phyloP scores from a whole-genome alignment of 2,329 filamentous ascomycete genomes.

The Diaporthe longicolla region DNA sequence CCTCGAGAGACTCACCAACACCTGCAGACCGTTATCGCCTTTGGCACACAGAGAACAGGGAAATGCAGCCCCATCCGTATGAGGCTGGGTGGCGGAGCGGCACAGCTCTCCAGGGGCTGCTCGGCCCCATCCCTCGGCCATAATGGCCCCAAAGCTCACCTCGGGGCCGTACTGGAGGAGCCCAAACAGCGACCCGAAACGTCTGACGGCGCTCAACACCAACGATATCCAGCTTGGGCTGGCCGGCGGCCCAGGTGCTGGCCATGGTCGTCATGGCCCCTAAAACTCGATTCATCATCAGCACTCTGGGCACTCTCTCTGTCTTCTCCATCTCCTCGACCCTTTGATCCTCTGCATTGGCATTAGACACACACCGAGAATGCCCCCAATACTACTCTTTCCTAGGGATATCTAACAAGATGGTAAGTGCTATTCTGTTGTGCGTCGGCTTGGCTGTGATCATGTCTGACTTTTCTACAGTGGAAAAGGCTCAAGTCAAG shows the following conservation, averaged over 20 bases:
- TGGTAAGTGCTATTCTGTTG: neutral
- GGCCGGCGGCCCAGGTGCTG: neutral
- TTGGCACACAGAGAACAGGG: neutral
- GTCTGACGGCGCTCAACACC: neutral
- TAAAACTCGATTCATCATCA: constrained; percentile 28
- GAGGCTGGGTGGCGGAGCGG: constrained; percentile 4
- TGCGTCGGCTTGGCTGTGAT: neutral
- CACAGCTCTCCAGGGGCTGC: constrained; percentile 6
- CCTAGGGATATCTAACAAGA: neutral
- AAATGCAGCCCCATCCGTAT: neutral
- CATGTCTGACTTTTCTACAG: neutral
- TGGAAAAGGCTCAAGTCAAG: constrained; percentile 35
- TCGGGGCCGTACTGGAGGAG: constrained; percentile 10
- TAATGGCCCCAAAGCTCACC: neutral
- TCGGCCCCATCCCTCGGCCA: constrained; percentile 22
- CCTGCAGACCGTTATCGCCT: neutral
- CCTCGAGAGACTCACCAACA: neutral
- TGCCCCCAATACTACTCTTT: neutral
- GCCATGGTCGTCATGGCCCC: constrained; percentile 15
- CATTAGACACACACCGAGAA: neutral
- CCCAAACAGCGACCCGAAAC: constrained; percentile 34
- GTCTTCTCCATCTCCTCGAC: constrained; percentile 4
- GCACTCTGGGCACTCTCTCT: constrained; percentile 3
- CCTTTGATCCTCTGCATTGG: neutral
- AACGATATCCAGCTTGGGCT: neutral